Evolutionary conservation across 192 early-diverging fungal species (phyloP).

Genomic region (Entrophospora sp.): DNA sequence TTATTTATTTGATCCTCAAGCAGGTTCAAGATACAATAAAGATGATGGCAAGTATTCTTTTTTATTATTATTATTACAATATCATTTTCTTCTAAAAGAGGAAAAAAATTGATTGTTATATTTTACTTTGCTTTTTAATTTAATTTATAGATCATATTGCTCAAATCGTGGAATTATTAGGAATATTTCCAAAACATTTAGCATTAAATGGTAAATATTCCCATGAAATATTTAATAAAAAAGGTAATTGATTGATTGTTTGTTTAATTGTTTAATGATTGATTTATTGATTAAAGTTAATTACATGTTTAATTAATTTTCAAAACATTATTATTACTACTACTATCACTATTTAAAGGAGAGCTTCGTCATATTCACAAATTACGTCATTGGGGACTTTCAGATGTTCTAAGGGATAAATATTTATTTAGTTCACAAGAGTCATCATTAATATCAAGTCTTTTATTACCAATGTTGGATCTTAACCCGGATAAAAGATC

Average conservation of each 20-base stretch:
- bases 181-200: conserved; percentile 71
- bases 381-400: conserved; percentile 71
- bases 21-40: conserved; percentile 71
- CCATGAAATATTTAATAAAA: conserved; percentile 78
- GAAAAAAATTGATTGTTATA: neutral
- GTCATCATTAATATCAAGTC: conserved; percentile 64
- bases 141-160: conserved; percentile 78
- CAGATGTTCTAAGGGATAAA: conserved; percentile 84
- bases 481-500: conserved; percentile 49
- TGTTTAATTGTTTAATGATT: no score
- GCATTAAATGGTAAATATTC: conserved; percentile 78
- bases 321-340: neutral
- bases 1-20: conserved; percentile 92
- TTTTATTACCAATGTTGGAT: conserved; percentile 78
- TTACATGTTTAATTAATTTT: neutral
- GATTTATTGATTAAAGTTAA: neutral
- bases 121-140: neutral
- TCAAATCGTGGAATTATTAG: conserved; percentile 91
- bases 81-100: no score
- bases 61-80: neutral
- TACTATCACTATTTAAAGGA: conserved; percentile 39
- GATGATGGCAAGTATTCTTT: conserved; percentile 64
- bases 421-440: conserved; percentile 71
- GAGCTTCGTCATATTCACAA: conserved; percentile 83
- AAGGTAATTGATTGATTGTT: conserved; percentile 15